Evolutionary conservation across 2,329 filamentous ascomycete genomes (phyloP).

Genomic region (Colletotrichum sp.): DNA sequence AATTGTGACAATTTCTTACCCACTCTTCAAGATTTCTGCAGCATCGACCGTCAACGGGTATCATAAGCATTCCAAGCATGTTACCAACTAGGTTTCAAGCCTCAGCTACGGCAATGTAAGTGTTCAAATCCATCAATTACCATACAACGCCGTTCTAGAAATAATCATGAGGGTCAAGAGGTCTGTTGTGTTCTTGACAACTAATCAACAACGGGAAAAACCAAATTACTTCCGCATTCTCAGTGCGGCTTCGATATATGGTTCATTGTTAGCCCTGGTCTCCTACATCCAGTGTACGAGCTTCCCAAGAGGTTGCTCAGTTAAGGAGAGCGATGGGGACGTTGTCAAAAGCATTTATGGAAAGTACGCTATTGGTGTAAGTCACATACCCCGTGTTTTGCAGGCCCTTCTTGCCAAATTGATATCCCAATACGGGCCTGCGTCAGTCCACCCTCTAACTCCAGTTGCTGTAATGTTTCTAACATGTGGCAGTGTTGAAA

Average conservation of each 20-base stretch:
- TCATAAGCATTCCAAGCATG: no score
- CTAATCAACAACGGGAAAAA: background rate
- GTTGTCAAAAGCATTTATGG: rapidly evolving
- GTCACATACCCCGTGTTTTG: background rate
- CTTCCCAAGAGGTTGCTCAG: background rate
- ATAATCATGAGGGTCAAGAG: background rate
- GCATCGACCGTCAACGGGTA: no score
- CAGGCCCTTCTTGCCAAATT: background rate
- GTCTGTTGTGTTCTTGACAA: background rate
- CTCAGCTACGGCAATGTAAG: background rate
- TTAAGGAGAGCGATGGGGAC: background rate
- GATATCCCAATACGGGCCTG: background rate
- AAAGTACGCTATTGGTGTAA: background rate
- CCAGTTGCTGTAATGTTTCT: background rate
- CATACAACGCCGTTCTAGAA: background rate
- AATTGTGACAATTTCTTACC: no score
- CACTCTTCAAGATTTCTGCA: no score
- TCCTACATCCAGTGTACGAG: background rate
- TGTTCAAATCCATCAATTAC: background rate
- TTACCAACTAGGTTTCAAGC: background rate
- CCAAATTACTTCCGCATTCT: background rate
- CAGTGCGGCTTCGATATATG: background rate
- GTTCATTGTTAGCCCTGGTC: background rate
- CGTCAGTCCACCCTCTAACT: background rate
- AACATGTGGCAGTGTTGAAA: background rate